Percentiles rank a stretch among this genome's conserved stretches.
phyloP scores from a whole-genome alignment of 805 yeast species.

The Komagataella phaffii region DNA sequence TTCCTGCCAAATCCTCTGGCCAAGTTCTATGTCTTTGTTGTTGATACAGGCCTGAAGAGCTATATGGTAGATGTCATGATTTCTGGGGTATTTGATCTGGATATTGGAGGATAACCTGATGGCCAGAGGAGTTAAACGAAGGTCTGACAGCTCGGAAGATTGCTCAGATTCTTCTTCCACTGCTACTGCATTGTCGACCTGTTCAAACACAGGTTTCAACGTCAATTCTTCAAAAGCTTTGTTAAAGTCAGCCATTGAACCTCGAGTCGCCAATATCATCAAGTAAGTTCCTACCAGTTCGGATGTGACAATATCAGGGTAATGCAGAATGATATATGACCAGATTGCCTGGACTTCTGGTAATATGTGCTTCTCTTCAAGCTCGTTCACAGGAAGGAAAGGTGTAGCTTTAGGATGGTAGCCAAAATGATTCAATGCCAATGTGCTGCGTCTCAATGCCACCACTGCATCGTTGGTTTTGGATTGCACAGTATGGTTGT shows the following conservation, averaged over 20 bases:
- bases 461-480: conserved; percentile 24
- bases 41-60: conserved; percentile 55
- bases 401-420: conserved; percentile 38
- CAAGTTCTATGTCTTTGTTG: conserved; percentile 40
- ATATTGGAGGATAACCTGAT: conserved; percentile 2
- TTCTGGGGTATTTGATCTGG: conserved; percentile 21
- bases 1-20: conserved; percentile 60
- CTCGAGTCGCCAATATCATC: conserved; percentile 26
- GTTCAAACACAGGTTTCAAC: conserved; percentile 5
- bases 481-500: conserved; percentile 14
- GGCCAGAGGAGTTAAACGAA: conserved; percentile 4
- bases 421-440: conserved; percentile 15
- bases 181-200: conserved; percentile 3
- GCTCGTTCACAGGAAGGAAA: conserved; percentile 44
- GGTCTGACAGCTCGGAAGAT: neutral
- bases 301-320: conserved; percentile 28
- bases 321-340: conserved; percentile 32
- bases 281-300: conserved; percentile 37
- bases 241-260: conserved; percentile 20
- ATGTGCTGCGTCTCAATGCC: conserved; percentile 23
- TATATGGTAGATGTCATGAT: conserved; percentile 39
- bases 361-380: conserved; percentile 30
- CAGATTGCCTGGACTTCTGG: conserved; percentile 75
- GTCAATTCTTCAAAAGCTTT: conserved; percentile 22
- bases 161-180: conserved; percentile 6